phyloP scores from a whole-genome alignment of 768 basidiomycete species.

The Mycena galopus region DNA sequence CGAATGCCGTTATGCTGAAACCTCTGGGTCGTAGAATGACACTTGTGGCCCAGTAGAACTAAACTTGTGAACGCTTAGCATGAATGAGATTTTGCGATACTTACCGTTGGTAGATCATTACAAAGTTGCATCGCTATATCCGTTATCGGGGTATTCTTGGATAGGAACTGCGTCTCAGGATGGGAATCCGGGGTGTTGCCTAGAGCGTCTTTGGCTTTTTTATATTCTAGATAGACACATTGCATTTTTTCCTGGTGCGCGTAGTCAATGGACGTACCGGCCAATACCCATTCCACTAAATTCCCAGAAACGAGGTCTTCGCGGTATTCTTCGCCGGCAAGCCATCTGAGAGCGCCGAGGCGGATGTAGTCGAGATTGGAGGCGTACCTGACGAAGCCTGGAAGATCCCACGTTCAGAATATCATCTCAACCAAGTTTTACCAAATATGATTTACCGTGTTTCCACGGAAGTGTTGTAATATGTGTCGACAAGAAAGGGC shows the following conservation, averaged over 20 bases:
- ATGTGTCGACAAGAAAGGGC: conserved; percentile 10
- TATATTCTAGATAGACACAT: conserved; percentile 6
- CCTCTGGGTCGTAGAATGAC: conserved; percentile 41
- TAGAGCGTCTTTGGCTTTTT: conserved; percentile 1
- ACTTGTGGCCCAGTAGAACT: conserved; percentile 44
- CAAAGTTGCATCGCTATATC: neutral
- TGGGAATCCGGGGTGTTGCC: neutral
- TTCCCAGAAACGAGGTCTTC: neutral
- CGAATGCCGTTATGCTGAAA: conserved; percentile 44
- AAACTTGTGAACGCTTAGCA: too few species aligned
- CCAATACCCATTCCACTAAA: neutral
- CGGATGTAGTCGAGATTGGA: conserved; percentile 19
- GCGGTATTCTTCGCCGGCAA: conserved; percentile 1
- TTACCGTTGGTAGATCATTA: conserved; percentile 8
- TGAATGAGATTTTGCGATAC: neutral
- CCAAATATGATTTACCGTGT: neutral
- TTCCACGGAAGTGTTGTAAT: neutral
- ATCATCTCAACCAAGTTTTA: neutral
- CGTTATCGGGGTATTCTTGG: neutral
- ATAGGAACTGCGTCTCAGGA: neutral
- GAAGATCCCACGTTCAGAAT: neutral
- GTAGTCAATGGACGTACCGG: neutral
- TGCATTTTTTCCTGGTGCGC: neutral
- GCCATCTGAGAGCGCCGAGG: neutral
- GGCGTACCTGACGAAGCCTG: conserved; percentile 3